phyloP scores from a whole-genome alignment of 805 yeast species.

The Ogataea angusta region DNA sequence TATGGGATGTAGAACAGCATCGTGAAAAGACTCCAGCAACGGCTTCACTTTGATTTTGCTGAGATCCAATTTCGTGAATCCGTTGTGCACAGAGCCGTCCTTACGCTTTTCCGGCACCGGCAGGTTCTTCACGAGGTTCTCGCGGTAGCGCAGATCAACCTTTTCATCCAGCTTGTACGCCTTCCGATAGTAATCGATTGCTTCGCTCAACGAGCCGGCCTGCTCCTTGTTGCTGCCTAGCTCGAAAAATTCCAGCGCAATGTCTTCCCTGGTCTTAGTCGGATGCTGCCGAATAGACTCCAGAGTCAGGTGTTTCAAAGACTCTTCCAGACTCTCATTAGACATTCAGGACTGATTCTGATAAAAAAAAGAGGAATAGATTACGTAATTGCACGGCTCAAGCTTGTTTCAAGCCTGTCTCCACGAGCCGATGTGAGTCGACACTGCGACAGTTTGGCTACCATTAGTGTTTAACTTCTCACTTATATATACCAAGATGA shows the following conservation, averaged over 20 bases:
- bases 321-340: conserved; percentile 22
- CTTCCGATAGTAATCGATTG: conserved; percentile 64
- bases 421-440: conserved; percentile 1
- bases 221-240: conserved; percentile 68
- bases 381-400: conserved; percentile 1
- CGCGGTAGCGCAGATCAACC: conserved; percentile 69
- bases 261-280: conserved; percentile 28
- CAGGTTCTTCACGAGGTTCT: conserved; percentile 37
- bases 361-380: not conserved
- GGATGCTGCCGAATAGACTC: conserved; percentile 30
- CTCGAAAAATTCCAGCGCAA: conserved; percentile 65
- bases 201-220: conserved; percentile 78
- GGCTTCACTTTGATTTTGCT: conserved; percentile 40
- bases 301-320: conserved; percentile 23
- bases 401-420: conserved; percentile 8
- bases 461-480: not conserved
- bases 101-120: conserved; percentile 23
- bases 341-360: conserved; percentile 2
- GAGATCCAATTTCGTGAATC: conserved; percentile 34
- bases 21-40: conserved; percentile 37
- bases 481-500: conserved; percentile 11
- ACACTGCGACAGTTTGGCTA: not conserved
- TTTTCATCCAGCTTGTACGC: conserved; percentile 59
- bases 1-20: conserved; percentile 25
- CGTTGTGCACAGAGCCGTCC: conserved; percentile 10